Evolutionary conservation across 805 yeast genomes (phyloP), one percentile per base, ranked within the genome.

Genomic region (Wickerhamiella spandovensis): DNA sequence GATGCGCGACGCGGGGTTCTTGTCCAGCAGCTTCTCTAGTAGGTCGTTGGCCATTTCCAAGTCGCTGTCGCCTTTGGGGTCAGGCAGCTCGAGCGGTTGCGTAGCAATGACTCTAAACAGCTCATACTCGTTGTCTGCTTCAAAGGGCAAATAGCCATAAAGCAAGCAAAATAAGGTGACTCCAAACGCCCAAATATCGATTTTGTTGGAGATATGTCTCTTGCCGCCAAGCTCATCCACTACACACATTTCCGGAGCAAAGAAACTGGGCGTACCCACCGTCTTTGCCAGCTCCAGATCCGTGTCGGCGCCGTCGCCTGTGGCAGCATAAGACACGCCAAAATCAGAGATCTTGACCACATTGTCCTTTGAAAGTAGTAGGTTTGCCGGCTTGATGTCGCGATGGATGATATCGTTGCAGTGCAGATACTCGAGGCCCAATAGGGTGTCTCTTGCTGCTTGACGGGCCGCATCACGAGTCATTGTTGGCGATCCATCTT

Each of bases 131-230:
- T 85, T 79, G 46, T 80, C 88, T 0, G 89, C 95, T 61, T 81
- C 78, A 64, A 90, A 92, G 2, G 98, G 98, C 43, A 92, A 76
- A 54, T 75, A 73, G 10, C 98, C 98, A 67, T 85, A 90, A 13
- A 90, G 62, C 38, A 92, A 68, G 63, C 97, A 89, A 65, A 80
- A 92, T 17, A 92, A 68, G 0, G 97, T 89, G 5, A 90, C 88
- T 10, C 98, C 98, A 20, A 88, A 66, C 0, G 98, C 95, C 98
- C 98, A 92, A n/a, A 90, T 83, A 67, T 92, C 98, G 50, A 92
- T 84, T 64, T 84, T 87, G 62, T 81, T 73, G 48, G 85, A 82
- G 42, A 90, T 82, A 49, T 72, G 77, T 4, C 80, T 76, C 46
- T 58, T 21, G 24, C 48, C 53, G 50, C 24, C 43, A 51, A 58